phyloP scores from a whole-genome alignment of 2,329 filamentous ascomycete genomes.

The Sporothrix phasma region DNA sequence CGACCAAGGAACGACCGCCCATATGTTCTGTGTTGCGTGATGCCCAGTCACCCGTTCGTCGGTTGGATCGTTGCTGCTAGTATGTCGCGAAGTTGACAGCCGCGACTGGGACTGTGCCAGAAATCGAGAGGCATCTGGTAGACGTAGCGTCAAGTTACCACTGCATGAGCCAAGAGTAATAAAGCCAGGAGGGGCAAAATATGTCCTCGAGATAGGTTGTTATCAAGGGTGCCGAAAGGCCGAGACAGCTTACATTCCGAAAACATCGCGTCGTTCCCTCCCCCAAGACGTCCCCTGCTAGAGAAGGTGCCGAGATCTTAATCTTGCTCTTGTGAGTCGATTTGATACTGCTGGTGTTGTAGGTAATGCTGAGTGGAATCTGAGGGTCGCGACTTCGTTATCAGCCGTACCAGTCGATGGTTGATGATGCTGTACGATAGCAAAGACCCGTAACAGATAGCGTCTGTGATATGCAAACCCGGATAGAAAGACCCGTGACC shows the following conservation, averaged over 20 bases:
- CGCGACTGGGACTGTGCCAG: slow-evolving; percentile 93
- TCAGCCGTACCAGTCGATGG: background rate
- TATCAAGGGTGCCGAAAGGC: background rate
- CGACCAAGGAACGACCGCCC: slow-evolving; percentile 34
- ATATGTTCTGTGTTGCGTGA: slow-evolving; percentile 25
- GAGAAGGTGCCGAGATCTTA: background rate
- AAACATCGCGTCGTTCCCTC: slow-evolving; percentile 50
- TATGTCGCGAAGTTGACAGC: slow-evolving; percentile 53
- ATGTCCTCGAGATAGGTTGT: background rate
- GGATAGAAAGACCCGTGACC: background rate
- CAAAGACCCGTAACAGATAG: background rate
- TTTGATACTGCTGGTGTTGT: background rate
- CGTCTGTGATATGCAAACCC: background rate
- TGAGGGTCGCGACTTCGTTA: background rate
- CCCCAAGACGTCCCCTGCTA: slow-evolving; percentile 10
- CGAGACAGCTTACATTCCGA: slow-evolving; percentile 67
- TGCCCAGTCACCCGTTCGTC: slow-evolving; percentile 30
- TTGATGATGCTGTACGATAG: background rate
- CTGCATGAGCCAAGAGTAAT: too few relatives aligned
- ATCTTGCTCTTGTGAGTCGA: background rate
- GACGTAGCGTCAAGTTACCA: background rate
- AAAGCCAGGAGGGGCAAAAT: too few relatives aligned
- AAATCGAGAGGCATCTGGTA: slow-evolving; percentile 85
- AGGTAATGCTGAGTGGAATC: background rate
- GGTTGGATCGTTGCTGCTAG: slow-evolving; percentile 22